Evolutionary conservation across 129 eudicot species (phyloP), one percentile per base, ranked within the genome.

Genomic region (Flaveria bidentis): DNA sequence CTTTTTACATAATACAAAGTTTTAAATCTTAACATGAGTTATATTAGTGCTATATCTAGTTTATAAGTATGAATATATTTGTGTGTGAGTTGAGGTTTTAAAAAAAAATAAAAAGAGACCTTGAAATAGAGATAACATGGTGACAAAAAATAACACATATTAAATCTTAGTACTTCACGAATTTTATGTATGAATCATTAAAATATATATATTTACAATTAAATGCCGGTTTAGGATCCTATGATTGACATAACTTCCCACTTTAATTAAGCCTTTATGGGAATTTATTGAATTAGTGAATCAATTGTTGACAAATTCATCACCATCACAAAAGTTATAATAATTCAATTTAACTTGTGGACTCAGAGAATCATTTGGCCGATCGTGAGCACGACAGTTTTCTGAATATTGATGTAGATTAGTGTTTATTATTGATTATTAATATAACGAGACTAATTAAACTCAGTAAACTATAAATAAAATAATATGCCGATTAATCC

Each of bases 221-320:
- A 25, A 28, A 3, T 61, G 45, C 68, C 18, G 68, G 68, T 45
- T 62, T 62, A 62, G 68, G 20, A 28, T 26, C 44, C 44, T 62
- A 62, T 62, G 20, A 61, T 61, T 61, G 42, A 13, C 68, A 26
- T 62, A 62, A 62, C 41, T 62, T 61, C 67, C 44, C 42, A 14
- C 42, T 61, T 62, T 62, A 62, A 28, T 62, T 62, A 25, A 28
- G 15, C n/a, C 20, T 62, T 26, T 62, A 26, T 61, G 7, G 28
- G 26, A 28, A 26, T 26, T 26, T 12, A 6, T 25, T 26, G 10
- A 62, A 62, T 62, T 62, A 62, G 68, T 28, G 20, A 36, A 22
- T 60, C 39, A 60, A 60, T 60, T 60, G 23, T 60, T 60, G 39
- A 60, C 66, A 60, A 60, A 60, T 60, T 60, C 66, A 3, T 60